Percentiles rank a stretch among this genome's conserved stretches.
Evolutionary conservation across 2,329 filamentous ascomycete species (phyloP).

Genomic region (Trichoderma sp.): DNA sequence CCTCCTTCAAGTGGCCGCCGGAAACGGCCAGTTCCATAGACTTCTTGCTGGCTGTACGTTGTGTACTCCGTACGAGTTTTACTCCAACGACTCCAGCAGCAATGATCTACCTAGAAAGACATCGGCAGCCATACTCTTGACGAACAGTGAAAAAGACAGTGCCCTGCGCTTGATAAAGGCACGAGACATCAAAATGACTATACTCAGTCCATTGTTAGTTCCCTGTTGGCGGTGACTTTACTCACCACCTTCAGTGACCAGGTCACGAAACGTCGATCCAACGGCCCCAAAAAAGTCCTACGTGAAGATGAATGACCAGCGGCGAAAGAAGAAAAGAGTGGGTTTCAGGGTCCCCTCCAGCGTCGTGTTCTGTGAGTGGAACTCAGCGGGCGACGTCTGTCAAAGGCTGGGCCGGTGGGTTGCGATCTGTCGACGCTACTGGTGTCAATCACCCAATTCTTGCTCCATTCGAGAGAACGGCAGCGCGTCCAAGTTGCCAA

Average conservation of each 20-base stretch:
- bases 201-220: too few relatives aligned
- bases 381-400: neutral
- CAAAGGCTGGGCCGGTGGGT: constrained; percentile 9
- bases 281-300: constrained; percentile 21
- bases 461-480: too few relatives aligned
- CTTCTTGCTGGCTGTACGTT: neutral
- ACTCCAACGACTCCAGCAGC: neutral
- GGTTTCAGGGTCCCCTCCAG: constrained; percentile 15
- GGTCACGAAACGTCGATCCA: neutral
- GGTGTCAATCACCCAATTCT: neutral
- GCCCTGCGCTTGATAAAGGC: constrained; percentile 14
- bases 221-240: neutral
- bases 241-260: neutral
- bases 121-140: neutral
- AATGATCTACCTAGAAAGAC: neutral
- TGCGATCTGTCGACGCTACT: constrained; percentile 20
- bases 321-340: constrained; percentile 3
- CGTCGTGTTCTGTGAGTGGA: constrained; percentile 1
- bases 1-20: constrained; percentile 6
- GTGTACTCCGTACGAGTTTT: neutral
- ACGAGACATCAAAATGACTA: constrained; percentile 7
- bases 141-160: constrained; percentile 1
- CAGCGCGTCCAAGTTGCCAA: too few relatives aligned
- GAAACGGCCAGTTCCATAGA: constrained; percentile 7
- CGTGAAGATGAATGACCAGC: constrained; percentile 9